Base-by-base conservation (phyloP, 805 yeast species). In the Hanseniaspora thailandica region DNA sequence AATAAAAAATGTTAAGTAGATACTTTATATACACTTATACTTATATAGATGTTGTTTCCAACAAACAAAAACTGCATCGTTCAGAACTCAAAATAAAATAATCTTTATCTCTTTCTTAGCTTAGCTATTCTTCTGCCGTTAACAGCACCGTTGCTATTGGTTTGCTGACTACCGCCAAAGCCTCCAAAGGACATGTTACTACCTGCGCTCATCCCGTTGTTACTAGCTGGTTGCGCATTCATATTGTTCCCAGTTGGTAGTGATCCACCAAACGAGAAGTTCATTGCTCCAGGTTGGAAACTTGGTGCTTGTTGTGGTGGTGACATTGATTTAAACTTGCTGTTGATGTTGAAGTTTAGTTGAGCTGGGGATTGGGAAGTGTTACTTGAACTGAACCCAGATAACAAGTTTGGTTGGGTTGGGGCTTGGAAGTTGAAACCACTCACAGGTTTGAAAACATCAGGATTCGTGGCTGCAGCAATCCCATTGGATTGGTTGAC, bases 221-320 rank as follows among this genome's bases (percentile, higher is more conserved):
- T 55, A 33, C 8, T 39, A 1, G 43, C 19, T n/a, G 22, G 35
- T 28, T 13, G n/a, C 4, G 17, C 25, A 12, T 10, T 13, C 17
- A 19, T 26, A 20, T 30, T 43, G n/a, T n/a, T n/a, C n/a, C 33
- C 22, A 15, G 30, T 3, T 41, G 68, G 67, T 20, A 64, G 40
- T 38, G 57, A 58, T 47, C 68, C 62, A 20, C 58, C 58, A n/a
- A 57, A 55, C 5, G 58, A 56, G 15, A 56, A 38, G 39, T 52
- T 52, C 36, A 56, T 26, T 5, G 25, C 36, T 2, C 49, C 26
- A 12, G 59, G 59, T 6, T 59, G 57, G 28, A 59, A 45, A 13
- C 35, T 17, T 19, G 25, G 38, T 1, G 28, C n/a, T 38, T 39
- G 45, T 35, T 47, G 52, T 1, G 57, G 35, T n/a, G 57, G 59